Evolutionary conservation across 2,329 filamentous ascomycete genomes (phyloP).

Genomic region (Verticillium longisporum): DNA sequence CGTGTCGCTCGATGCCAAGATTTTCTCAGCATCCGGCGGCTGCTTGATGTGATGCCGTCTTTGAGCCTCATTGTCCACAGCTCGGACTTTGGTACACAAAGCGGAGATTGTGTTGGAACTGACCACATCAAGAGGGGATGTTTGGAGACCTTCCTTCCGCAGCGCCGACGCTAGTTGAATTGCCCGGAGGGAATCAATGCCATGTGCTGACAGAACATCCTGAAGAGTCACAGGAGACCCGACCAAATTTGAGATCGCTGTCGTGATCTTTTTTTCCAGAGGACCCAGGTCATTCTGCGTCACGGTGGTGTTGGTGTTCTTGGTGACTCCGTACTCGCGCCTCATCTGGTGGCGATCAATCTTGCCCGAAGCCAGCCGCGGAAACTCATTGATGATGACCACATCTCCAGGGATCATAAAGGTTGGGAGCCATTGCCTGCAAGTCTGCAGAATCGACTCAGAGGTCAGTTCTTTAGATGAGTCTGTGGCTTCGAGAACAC

Average conservation of each 20-base stretch:
- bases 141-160: slow-evolving; percentile 44
- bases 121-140: slow-evolving; percentile 57
- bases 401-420: slow-evolving; percentile 81
- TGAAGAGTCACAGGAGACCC: slow-evolving; percentile 23
- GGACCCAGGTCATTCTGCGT: neutral
- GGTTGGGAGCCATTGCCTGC: slow-evolving; percentile 67
- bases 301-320: neutral
- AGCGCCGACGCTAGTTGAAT: slow-evolving; percentile 55
- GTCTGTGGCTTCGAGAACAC: slow-evolving; percentile 47
- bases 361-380: slow-evolving; percentile 77
- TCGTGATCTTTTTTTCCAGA: slow-evolving; percentile 24
- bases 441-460: slow-evolving; percentile 30
- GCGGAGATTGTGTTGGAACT: slow-evolving; percentile 37
- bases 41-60: neutral
- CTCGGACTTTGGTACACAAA: neutral
- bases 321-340: slow-evolving; percentile 11
- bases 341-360: slow-evolving; percentile 61
- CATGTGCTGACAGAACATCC: slow-evolving; percentile 42
- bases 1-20: neutral
- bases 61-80: neutral
- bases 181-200: slow-evolving; percentile 55
- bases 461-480: neutral
- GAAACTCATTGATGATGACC: slow-evolving; percentile 56
- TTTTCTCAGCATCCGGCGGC: neutral
- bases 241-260: slow-evolving; percentile 33